Percentiles rank a stretch among this genome's conserved stretches.
Evolutionary conservation across 345 rosid species (phyloP).

Genomic region (Brassica carinata): DNA sequence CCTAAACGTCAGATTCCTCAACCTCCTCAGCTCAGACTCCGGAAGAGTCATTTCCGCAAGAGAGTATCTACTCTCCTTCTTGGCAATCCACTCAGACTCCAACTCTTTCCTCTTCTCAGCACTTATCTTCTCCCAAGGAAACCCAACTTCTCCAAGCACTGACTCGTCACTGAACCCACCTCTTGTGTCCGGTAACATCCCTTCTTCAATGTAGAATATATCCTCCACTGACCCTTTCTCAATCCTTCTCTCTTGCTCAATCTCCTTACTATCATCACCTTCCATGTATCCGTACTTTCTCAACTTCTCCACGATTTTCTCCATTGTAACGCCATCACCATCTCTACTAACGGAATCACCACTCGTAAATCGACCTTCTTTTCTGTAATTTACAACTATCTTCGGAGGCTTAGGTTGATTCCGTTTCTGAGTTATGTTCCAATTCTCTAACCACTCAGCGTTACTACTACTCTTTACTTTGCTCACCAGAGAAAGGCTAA

Average conservation of each 20-base stretch:
- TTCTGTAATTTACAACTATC: constrained; percentile 56
- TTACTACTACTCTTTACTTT: constrained; percentile 12
- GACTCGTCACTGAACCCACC: constrained; percentile 72
- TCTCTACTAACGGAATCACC: constrained; percentile 34
- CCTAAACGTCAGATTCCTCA: constrained; percentile 74
- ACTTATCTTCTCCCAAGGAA: constrained; percentile 86
- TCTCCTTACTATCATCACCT: constrained; percentile 30
- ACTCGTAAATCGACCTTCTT: constrained; percentile 38
- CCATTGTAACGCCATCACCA: constrained; percentile 61
- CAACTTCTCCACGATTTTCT: constrained; percentile 80
- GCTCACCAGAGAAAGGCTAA: constrained; percentile 31
- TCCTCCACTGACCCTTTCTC: constrained; percentile 67
- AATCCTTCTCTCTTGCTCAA: constrained; percentile 49
- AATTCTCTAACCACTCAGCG: constrained; percentile 48
- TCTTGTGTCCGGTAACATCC: constrained; percentile 58
- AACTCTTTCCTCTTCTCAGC: constrained; percentile 44
- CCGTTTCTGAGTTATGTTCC: constrained; percentile 57
- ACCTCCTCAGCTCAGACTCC: constrained; percentile 73
- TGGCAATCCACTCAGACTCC: constrained; percentile 51
- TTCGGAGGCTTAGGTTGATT: constrained; percentile 56
- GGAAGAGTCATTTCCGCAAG: constrained; percentile 89
- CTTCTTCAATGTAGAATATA: constrained; percentile 68
- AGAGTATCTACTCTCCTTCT: constrained; percentile 60
- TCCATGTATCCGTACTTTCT: constrained; percentile 71
- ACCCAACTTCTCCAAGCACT: constrained; percentile 54